Percentiles rank a stretch among this genome's conserved stretches.
These are phyloP conservation scores for Akanthomyces muscarius DNA, from an alignment of 2,329 filamentous ascomycete species.

Conservation along the genomic window DNA sequence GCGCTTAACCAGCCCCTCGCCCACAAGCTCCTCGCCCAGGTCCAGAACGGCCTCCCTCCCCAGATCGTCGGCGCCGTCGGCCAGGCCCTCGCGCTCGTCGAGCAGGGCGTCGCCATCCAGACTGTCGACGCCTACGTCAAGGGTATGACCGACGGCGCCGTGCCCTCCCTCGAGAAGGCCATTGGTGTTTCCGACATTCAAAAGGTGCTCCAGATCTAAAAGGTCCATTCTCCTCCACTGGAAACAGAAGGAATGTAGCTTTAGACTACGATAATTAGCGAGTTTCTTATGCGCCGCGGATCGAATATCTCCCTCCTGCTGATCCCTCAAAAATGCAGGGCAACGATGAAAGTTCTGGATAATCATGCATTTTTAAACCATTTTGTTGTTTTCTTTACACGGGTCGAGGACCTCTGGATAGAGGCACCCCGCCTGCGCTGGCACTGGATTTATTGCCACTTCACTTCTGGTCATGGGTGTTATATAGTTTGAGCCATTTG, in stretches of 20 bases:
- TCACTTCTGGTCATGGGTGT: slow-evolving; percentile 6
- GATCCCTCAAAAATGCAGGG: not conserved
- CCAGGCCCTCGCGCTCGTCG: slow-evolving; percentile 23
- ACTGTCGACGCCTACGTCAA: slow-evolving; percentile 24
- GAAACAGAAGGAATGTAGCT: not conserved
- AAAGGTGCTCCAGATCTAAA: slow-evolving; percentile 17
- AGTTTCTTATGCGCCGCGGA: not conserved
- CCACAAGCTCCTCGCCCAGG: slow-evolving; percentile 22
- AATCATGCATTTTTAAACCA: not conserved
- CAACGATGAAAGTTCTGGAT: not conserved
- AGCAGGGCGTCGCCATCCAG: slow-evolving; percentile 22
- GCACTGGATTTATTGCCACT: slow-evolving; percentile 12
- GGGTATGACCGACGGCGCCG: slow-evolving; percentile 20
- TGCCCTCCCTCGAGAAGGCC: slow-evolving; percentile 21
- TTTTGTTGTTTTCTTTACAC: not conserved
- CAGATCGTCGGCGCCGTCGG: slow-evolving; percentile 22
- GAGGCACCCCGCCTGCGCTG: not conserved
- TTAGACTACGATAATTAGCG: not conserved
- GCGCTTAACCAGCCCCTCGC: slow-evolving; percentile 22
- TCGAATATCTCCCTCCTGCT: no score
- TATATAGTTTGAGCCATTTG: not conserved
- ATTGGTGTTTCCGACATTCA: slow-evolving; percentile 21
- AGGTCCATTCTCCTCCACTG: not conserved
- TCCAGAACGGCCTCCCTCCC: slow-evolving; percentile 19
- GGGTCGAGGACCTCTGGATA: not conserved